A percentile compares a stretch with the other conserved stretches of the same genome.
These are phyloP conservation scores for Endocarpon pusillum DNA, from an alignment of 495 filamentous ascomycete species.

Conservation along the genomic window DNA sequence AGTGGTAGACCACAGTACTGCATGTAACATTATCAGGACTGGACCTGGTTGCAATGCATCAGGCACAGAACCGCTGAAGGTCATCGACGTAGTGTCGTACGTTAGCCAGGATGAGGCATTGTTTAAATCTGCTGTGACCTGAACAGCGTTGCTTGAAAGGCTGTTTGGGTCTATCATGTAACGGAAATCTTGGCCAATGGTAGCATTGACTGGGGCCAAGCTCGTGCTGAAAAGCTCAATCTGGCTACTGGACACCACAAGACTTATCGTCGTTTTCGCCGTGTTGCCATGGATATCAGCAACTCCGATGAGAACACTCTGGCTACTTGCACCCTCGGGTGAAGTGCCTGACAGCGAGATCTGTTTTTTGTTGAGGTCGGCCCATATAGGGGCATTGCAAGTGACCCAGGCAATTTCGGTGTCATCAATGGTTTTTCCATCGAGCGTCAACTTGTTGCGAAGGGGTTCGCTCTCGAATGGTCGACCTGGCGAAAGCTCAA, in stretches of 20 bases:
- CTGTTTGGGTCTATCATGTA: constrained; percentile 44
- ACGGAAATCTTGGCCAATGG: constrained; percentile 44
- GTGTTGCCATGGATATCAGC: constrained; percentile 46
- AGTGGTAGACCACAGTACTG: too few relatives aligned
- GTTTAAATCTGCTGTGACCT: constrained; percentile 35
- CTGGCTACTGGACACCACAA: constrained; percentile 36
- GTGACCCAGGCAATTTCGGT: constrained; percentile 31
- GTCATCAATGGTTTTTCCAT: constrained; percentile 32
- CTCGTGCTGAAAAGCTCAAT: constrained; percentile 27
- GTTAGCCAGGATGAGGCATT: constrained; percentile 45
- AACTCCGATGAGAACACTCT: constrained; percentile 49
- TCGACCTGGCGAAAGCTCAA: constrained; percentile 41
- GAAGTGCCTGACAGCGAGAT: constrained; percentile 48
- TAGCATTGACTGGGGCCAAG: constrained; percentile 33
- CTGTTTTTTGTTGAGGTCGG: constrained; percentile 45
- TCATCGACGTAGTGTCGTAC: constrained; percentile 38
- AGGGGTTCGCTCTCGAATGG: constrained; percentile 39
- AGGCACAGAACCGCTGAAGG: constrained; percentile 49
- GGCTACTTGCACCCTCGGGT: constrained; percentile 32
- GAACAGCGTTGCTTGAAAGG: constrained; percentile 30
- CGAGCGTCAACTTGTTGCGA: constrained; percentile 36
- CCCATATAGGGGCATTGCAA: constrained; percentile 47
- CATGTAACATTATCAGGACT: too few relatives aligned
- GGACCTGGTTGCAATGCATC: constrained; percentile 20
- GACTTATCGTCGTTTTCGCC: constrained; percentile 42